These are phyloP conservation scores for Boletales sp. DNA, from an alignment of 768 basidiomycete species.

Conservation along the genomic window DNA sequence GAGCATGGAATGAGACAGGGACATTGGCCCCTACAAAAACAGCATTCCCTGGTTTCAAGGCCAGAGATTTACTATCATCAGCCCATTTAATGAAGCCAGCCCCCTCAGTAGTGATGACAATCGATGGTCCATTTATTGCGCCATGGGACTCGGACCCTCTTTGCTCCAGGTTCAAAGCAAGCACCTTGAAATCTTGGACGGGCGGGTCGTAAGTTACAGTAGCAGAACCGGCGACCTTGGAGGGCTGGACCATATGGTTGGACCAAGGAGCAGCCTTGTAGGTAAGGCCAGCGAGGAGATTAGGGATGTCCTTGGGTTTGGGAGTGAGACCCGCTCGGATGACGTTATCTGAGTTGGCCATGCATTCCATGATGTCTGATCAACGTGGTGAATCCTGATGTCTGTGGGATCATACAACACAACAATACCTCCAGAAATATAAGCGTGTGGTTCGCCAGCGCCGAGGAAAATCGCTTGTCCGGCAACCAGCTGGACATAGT, in stretches of 20 bases:
- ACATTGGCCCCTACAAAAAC: conserved; percentile 78
- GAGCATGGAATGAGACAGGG: conserved; percentile 47
- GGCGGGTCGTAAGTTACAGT: conserved; percentile 83
- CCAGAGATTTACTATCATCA: conserved; percentile 33
- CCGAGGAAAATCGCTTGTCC: conserved; percentile 94
- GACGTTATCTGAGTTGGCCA: conserved; percentile 99
- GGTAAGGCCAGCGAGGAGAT: conserved; percentile 83
- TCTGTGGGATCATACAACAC: not conserved
- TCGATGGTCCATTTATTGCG: conserved; percentile 77
- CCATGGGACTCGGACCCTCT: conserved; percentile 53
- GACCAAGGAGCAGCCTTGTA: conserved; percentile 69
- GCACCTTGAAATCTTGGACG: conserved; percentile 89
- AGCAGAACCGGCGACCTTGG: conserved; percentile 39
- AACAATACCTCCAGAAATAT: conserved; percentile 80
- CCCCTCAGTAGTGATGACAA: conserved; percentile 75
- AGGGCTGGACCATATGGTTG: conserved; percentile 68
- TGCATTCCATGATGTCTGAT: conserved; percentile 95
- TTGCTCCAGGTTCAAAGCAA: conserved; percentile 50
- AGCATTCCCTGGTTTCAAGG: conserved; percentile 63
- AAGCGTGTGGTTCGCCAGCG: conserved; percentile 96
- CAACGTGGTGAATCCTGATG: not conserved
- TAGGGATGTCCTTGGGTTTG: conserved; percentile 91
- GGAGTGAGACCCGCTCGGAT: conserved; percentile 98
- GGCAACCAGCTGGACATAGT: conserved; percentile 72
- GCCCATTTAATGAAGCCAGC: conserved; percentile 54